Conservation (phyloP, 1,284 basidiomycete species). For the Austropuccinia psidii region DNA sequence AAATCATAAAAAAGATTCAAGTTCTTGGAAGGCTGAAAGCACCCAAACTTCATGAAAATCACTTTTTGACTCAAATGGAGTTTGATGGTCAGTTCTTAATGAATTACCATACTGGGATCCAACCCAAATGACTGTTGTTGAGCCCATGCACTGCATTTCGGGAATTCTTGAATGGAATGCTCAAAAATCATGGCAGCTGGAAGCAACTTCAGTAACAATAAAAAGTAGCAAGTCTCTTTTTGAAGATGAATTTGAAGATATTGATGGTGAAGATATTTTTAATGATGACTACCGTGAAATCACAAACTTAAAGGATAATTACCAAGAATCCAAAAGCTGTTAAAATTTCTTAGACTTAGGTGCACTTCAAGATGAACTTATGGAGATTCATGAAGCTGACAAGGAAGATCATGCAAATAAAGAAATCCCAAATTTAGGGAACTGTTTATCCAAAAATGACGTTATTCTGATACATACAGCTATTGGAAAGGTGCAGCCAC, state of each 20-base stretch:
- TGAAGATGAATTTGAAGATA: not conserved
- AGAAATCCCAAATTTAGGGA: no score
- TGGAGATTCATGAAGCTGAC: conserved; percentile 3
- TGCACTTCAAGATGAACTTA: conserved; percentile 21
- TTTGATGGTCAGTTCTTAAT: conserved; percentile 21
- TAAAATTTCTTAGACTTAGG: not conserved
- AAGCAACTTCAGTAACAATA: not conserved
- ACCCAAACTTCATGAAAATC: conserved; percentile 6
- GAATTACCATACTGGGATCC: conserved; percentile 24
- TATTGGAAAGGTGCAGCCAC: not conserved
- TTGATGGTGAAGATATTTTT: conserved; percentile 2
- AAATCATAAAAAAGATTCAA: conserved; percentile 15
- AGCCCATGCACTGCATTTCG: conserved; percentile 28
- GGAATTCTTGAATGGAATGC: conserved; percentile 24
- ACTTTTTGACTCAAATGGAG: not conserved
- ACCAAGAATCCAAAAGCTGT: not conserved
- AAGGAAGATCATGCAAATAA: no score
- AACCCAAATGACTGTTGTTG: conserved; percentile 24
- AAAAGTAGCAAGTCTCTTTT: not conserved
- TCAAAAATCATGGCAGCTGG: not conserved
- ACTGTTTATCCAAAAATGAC: no score
- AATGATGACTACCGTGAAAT: conserved; percentile 21
- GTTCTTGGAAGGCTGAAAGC: conserved; percentile 1
- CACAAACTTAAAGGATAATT: not conserved
- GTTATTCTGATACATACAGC: not conserved